phyloP scores from a whole-genome alignment of 1,284 basidiomycete genomes.

The Paramarasmius palmivorus region DNA sequence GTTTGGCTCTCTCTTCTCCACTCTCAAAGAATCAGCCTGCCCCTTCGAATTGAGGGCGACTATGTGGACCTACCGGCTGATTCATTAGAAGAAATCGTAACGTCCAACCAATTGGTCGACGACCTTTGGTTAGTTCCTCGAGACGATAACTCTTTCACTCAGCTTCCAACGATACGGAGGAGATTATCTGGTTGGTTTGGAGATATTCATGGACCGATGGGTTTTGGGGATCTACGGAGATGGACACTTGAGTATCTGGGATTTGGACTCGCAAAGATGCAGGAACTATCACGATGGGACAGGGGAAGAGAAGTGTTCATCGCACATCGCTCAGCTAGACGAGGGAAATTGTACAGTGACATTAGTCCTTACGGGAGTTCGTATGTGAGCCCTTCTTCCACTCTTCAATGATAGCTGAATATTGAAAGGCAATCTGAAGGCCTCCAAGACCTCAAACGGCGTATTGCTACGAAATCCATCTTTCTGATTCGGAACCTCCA shows the following conservation, averaged over 20 bases:
- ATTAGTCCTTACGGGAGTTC: not conserved
- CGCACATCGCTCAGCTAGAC: conserved; percentile 6
- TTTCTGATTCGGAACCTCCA: not conserved
- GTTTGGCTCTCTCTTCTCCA: conserved; percentile 11
- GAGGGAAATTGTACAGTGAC: not conserved
- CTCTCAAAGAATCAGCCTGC: not conserved
- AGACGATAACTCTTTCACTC: conserved; percentile 9
- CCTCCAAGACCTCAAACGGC: not conserved
- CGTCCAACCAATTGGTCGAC: conserved; percentile 5
- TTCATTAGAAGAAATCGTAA: conserved; percentile 7
- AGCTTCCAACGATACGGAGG: conserved; percentile 16
- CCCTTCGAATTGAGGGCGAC: not conserved
- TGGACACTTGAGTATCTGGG: conserved; percentile 37
- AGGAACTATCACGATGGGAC: not conserved
- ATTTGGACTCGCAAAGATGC: conserved; percentile 19
- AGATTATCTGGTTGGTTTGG: conserved; percentile 29
- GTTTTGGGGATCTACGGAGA: conserved; percentile 38
- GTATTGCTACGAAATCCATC: not conserved
- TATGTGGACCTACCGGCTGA: not conserved
- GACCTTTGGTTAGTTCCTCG: conserved; percentile 24
- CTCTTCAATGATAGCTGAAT: too few species aligned
- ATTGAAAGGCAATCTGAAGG: not conserved
- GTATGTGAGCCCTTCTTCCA: not conserved
- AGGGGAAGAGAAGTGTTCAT: conserved; percentile 6
- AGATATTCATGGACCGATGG: conserved; percentile 41